These are phyloP conservation scores for Eucalyptus lansdowneana DNA, from an alignment of 345 rosid species.

Conservation along the genomic window DNA sequence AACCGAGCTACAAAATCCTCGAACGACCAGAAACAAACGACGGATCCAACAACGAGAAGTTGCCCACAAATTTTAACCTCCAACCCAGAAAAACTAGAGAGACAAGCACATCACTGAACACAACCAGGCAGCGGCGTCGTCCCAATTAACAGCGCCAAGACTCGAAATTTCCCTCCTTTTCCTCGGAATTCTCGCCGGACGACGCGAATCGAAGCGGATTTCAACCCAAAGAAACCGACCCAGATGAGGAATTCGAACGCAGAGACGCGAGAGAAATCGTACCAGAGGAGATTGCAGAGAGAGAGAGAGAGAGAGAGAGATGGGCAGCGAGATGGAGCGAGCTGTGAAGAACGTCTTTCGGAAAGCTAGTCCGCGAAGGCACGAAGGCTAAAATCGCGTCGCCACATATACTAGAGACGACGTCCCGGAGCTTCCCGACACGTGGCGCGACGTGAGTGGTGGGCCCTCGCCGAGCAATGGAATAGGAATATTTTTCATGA, in stretches of 20 bases:
- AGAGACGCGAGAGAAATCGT: background rate
- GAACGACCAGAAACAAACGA: background rate
- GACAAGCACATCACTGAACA: background rate
- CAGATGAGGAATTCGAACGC: background rate
- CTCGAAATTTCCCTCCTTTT: background rate
- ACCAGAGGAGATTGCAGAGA: constrained; percentile 12
- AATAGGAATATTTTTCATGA: background rate
- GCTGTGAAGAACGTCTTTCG: background rate
- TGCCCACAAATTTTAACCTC: background rate
- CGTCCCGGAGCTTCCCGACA: background rate
- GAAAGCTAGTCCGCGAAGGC: background rate
- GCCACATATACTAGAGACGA: background rate
- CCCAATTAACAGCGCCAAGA: background rate
- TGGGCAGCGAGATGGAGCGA: background rate
- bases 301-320: background rate
- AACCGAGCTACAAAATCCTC: background rate
- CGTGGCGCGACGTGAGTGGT: background rate
- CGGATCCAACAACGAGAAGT: background rate
- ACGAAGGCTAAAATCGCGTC: background rate
- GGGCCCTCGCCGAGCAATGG: background rate
- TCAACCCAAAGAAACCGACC: background rate
- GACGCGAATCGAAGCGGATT: background rate
- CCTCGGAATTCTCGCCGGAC: background rate
- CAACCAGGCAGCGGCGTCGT: background rate
- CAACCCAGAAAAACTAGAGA: background rate